Evolutionary conservation across 345 rosid genomes (phyloP).

Genomic region (Citrus sp.): DNA sequence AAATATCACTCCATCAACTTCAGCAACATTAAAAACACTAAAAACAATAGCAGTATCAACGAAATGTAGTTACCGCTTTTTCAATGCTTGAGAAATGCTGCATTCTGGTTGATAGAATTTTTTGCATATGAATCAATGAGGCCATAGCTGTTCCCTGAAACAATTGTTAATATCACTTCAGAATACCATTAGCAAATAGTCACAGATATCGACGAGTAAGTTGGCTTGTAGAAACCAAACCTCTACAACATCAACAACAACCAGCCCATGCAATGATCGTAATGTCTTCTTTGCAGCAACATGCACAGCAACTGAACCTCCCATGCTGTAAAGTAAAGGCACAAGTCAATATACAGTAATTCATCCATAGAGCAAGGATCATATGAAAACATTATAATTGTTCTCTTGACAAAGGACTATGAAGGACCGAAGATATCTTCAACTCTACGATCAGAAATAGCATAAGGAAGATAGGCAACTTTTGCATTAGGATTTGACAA

Average conservation of each 20-base stretch:
- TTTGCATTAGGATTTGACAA: background rate
- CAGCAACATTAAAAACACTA: background rate
- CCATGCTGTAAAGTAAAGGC: conserved; percentile 61
- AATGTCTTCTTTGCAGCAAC: conserved; percentile 82
- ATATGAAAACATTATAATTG: background rate
- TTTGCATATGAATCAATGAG: conserved; percentile 93
- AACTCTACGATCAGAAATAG: too few species aligned
- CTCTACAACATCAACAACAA: conserved; percentile 97
- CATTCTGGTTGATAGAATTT: conserved; percentile 76
- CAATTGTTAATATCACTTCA: conserved; percentile 8
- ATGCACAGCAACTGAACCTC: conserved; percentile 94
- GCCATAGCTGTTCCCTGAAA: conserved; percentile 93
- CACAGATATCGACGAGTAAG: conserved; percentile 5
- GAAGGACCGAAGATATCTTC: background rate
- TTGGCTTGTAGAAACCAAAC: conserved; percentile 36
- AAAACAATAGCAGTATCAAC: background rate
- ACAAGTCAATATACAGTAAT: background rate
- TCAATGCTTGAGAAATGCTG: conserved; percentile 83
- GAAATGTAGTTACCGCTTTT: conserved; percentile 61
- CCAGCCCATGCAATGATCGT: conserved; percentile 72
- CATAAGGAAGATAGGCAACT: background rate
- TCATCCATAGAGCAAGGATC: background rate
- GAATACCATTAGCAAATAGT: conserved; percentile 20
- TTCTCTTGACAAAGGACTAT: background rate
- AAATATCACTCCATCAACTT: background rate